A percentile compares a stretch with the other conserved stretches of the same genome.
phyloP scores from a whole-genome alignment of 2,329 filamentous ascomycete genomes.

The Teratosphaeria nubilosa region DNA sequence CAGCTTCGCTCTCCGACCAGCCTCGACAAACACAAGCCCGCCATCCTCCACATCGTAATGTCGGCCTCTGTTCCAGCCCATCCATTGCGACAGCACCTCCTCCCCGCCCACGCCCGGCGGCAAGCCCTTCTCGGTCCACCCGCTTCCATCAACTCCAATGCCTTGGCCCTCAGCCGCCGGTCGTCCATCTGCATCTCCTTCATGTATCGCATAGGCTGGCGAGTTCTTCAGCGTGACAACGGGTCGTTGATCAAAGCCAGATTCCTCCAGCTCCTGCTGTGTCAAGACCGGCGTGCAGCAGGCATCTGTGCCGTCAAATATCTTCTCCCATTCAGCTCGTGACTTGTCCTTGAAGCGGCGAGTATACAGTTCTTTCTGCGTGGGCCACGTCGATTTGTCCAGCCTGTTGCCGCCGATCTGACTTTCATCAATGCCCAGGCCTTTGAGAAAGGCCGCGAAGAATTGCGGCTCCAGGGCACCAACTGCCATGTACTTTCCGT shows the following conservation, averaged over 20 bases:
- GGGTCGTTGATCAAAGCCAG: slow-evolving; percentile 59
- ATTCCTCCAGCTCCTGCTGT: slow-evolving; percentile 58
- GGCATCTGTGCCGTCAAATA: slow-evolving; percentile 87
- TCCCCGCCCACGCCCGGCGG: slow-evolving; percentile 63
- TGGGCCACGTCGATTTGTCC: slow-evolving; percentile 58
- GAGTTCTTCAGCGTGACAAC: slow-evolving; percentile 58
- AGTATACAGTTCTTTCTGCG: slow-evolving; percentile 52
- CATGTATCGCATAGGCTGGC: slow-evolving; percentile 54
- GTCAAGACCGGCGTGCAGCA: slow-evolving; percentile 83
- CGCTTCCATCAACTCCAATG: slow-evolving; percentile 52
- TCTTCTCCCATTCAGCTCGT: slow-evolving; percentile 66
- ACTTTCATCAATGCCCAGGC: slow-evolving; percentile 48
- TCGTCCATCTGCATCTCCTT: slow-evolving; percentile 32
- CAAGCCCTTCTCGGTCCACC: slow-evolving; percentile 54
- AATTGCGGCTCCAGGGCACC: slow-evolving; percentile 85
- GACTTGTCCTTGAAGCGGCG: slow-evolving; percentile 58
- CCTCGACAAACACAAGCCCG: slow-evolving; percentile 40
- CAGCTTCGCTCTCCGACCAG: slow-evolving; percentile 5
- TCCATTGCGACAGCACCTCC: slow-evolving; percentile 58
- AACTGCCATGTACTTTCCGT: slow-evolving; percentile 71
- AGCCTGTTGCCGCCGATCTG: slow-evolving; percentile 39
- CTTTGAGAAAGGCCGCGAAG: slow-evolving; percentile 57
- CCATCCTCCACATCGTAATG: slow-evolving; percentile 61
- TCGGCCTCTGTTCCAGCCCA: slow-evolving; percentile 62
- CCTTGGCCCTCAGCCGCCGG: slow-evolving; percentile 49